Base-by-base conservation (phyloP, 169 alveolate species). In the Theileria orientalis region DNA sequence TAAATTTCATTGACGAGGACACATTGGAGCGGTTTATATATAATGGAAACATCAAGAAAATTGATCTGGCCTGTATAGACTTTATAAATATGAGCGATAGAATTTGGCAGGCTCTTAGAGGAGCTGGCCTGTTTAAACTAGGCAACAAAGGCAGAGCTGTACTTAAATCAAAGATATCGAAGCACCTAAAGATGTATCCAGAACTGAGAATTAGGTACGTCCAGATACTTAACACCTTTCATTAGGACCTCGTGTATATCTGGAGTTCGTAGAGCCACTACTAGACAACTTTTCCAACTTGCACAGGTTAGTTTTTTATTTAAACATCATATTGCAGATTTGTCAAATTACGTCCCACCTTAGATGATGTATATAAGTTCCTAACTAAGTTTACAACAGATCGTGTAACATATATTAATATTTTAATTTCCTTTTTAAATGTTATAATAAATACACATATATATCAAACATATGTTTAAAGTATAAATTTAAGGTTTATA, bases 121-220 rank as follows among this genome's bases (percentile, higher is more conserved):
- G 76, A 33, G 68, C 87, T 8, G 87, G 87, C 0, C 59, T 79
- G 87, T 79, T 79, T 57, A 79, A 79, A 72, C 51, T 79, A 33
- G 87, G 87, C 29, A 79, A 79, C 77, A 79, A 79, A 52, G 87
- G 87, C 2, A 11, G 87, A n/a, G 83, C 87, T 8, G 25, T 71
- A n/a, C 83, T 79, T 29, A 79, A 79, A 52, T 79, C 87, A 14
- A 79, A 79, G 73, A 79, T 79, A 5, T 79, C 87, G n/a, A 79
- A 79, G 30, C 71, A 79, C 42, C 75, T 79, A 47, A 79, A 79
- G 66, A 19, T 71, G 73, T 46, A 79, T 63, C 87, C 87, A 8
- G 66, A 79, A 33, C 63, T 79, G 21, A 59, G 87, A 16, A 70
- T 71, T 66, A 73, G 84, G 76, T 68, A 63, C 19, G 74, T 42